These are phyloP conservation scores for Trichoderma virens DNA, from an alignment of 495 filamentous ascomycete species.

Conservation along the genomic window DNA sequence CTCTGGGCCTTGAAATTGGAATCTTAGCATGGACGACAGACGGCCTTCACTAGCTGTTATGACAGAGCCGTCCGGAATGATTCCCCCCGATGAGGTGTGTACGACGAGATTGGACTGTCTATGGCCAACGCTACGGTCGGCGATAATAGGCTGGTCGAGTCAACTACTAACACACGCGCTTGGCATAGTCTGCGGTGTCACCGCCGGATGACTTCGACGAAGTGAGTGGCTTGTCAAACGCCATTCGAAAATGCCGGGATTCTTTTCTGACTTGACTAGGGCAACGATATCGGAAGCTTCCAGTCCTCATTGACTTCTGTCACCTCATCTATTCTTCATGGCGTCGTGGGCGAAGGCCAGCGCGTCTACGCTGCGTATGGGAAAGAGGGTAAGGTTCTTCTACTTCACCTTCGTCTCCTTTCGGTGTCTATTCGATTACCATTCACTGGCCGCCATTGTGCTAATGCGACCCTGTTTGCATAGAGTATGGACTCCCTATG, in stretches of 20 bases:
- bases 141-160: neutral
- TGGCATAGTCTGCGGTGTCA: constrained; percentile 1
- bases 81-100: constrained; percentile 7
- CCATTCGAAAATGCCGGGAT: neutral
- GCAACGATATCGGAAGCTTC: constrained; percentile 10
- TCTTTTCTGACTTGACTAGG: neutral
- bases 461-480: neutral
- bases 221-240: neutral
- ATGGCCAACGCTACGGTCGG: neutral
- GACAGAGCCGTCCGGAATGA: constrained; percentile 6
- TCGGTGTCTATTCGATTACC: too few relatives aligned
- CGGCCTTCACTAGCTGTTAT: constrained; percentile 4
- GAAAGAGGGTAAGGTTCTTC: constrained; percentile 15
- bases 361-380: constrained; percentile 20
- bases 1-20: neutral
- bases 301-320: constrained; percentile 16
- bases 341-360: constrained; percentile 17
- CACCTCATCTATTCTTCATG: constrained; percentile 16
- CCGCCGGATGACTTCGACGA: constrained; percentile 1
- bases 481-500: constrained; percentile 21
- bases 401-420: neutral
- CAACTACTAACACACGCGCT: neutral
- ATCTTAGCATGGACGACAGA: neutral
- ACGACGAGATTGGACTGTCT: neutral
- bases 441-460: neutral